phyloP scores from a whole-genome alignment of 2,329 filamentous ascomycete species.

The Talaromyces sp. region DNA sequence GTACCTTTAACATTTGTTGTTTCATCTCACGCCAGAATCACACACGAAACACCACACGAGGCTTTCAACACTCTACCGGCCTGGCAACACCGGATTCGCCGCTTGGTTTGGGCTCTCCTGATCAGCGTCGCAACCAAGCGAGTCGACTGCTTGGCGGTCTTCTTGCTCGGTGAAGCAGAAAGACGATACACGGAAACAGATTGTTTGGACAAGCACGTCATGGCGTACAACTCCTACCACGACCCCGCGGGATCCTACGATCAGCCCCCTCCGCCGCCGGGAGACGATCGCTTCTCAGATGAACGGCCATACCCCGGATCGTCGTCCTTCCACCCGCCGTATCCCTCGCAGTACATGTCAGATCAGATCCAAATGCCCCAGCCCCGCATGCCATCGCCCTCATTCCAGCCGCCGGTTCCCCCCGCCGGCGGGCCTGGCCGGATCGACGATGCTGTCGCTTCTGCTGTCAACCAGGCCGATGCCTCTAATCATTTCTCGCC shows the following conservation, averaged over 20 bases:
- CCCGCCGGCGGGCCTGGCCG: slow-evolving; percentile 14
- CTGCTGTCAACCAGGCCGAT: slow-evolving; percentile 21
- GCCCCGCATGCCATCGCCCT: slow-evolving; percentile 23
- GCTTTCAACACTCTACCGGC: background rate
- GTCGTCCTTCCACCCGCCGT: slow-evolving; percentile 24
- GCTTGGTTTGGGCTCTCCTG: background rate
- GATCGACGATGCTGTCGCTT: slow-evolving; percentile 1
- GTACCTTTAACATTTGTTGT: background rate
- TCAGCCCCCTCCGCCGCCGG: slow-evolving; percentile 21
- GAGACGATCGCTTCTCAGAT: background rate
- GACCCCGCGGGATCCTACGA: slow-evolving; percentile 10
- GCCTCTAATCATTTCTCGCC: slow-evolving; percentile 51
- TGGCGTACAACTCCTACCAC: slow-evolving; percentile 9
- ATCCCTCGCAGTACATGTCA: slow-evolving; percentile 26
- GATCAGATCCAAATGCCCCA: slow-evolving; percentile 32
- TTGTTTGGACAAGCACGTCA: background rate
- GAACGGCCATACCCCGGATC: slow-evolving; percentile 2
- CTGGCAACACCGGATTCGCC: background rate
- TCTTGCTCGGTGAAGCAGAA: slow-evolving; percentile 3
- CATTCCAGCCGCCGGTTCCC: slow-evolving; percentile 13
- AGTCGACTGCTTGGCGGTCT: slow-evolving; percentile 11
- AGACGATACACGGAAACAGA: background rate
- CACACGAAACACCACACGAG: background rate
- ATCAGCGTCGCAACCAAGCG: background rate
- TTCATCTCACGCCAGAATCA: background rate